These are phyloP conservation scores for Aureobasidium subglaciale DNA, from an alignment of 2,329 filamentous ascomycete genomes.

Conservation along the genomic window DNA sequence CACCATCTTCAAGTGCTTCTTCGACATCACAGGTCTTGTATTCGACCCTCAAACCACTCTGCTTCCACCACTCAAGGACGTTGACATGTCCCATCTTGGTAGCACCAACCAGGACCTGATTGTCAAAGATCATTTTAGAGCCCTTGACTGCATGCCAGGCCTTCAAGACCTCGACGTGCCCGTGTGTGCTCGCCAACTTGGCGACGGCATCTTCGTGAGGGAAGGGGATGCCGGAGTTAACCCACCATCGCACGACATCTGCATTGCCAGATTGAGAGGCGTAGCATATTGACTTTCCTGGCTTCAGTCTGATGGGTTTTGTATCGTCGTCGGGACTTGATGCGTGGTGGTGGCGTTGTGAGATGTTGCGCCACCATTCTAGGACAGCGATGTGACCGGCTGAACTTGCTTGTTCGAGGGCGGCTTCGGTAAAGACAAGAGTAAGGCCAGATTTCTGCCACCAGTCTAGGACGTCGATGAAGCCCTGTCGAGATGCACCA, in stretches of 20 bases:
- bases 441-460: slow-evolving; percentile 78
- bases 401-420: slow-evolving; percentile 79
- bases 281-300: slow-evolving; percentile 75
- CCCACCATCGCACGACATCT: slow-evolving; percentile 81
- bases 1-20: slow-evolving; percentile 83
- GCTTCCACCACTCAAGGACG: slow-evolving; percentile 90
- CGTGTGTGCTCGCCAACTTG: slow-evolving; percentile 76
- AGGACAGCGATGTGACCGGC: slow-evolving; percentile 80
- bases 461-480: slow-evolving; percentile 80
- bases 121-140: slow-evolving; percentile 72
- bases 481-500: slow-evolving; percentile 77
- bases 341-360: slow-evolving; percentile 23
- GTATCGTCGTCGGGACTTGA: slow-evolving; percentile 24
- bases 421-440: slow-evolving; percentile 77
- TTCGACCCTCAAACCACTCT: slow-evolving; percentile 68
- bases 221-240: slow-evolving; percentile 69
- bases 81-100: slow-evolving; percentile 79
- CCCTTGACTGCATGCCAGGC: slow-evolving; percentile 72
- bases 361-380: slow-evolving; percentile 77
- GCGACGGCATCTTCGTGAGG: slow-evolving; percentile 75
- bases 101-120: slow-evolving; percentile 74
- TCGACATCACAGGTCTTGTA: slow-evolving; percentile 96
- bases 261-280: slow-evolving; percentile 77
- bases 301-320: slow-evolving; percentile 54
- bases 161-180: slow-evolving; percentile 75